Conservation (phyloP, 2,329 filamentous ascomycete species). For the Cryphonectria naterciae region DNA sequence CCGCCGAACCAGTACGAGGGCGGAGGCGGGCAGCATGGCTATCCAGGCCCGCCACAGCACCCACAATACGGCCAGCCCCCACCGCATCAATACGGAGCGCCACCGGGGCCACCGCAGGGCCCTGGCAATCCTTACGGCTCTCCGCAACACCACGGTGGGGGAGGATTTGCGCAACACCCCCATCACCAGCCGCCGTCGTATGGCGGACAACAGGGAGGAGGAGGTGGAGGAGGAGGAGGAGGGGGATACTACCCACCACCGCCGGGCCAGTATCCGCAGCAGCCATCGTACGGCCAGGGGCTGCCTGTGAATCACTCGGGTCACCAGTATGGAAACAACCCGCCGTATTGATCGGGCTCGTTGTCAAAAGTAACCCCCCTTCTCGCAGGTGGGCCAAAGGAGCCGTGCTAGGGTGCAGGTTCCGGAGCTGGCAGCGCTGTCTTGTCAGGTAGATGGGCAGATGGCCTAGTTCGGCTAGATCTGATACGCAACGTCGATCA, state of each 20-base stretch:
- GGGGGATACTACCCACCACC: constrained; percentile 35
- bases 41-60: constrained; percentile 19
- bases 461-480: not conserved
- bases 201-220: constrained; percentile 28
- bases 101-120: constrained; percentile 33
- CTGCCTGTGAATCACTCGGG: constrained; percentile 24
- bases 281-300: constrained; percentile 30
- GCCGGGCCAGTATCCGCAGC: constrained; percentile 34
- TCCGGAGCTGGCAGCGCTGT: not conserved
- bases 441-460: not conserved
- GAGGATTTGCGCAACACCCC: constrained; percentile 15
- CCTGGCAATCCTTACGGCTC: constrained; percentile 30
- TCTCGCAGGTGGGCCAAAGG: not conserved
- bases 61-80: constrained; percentile 31
- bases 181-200: constrained; percentile 22
- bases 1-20: constrained; percentile 23
- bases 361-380: too few relatives aligned
- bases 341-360: constrained; percentile 16
- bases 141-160: constrained; percentile 30
- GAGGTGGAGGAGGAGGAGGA: too few relatives aligned
- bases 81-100: constrained; percentile 26
- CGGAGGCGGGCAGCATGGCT: constrained; percentile 23
- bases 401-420: not conserved
- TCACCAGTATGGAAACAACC: constrained; percentile 26
- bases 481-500: not conserved